Base-by-base conservation (phyloP, 1,139 yeast species). In the Saccharomyces hybrid region DNA sequence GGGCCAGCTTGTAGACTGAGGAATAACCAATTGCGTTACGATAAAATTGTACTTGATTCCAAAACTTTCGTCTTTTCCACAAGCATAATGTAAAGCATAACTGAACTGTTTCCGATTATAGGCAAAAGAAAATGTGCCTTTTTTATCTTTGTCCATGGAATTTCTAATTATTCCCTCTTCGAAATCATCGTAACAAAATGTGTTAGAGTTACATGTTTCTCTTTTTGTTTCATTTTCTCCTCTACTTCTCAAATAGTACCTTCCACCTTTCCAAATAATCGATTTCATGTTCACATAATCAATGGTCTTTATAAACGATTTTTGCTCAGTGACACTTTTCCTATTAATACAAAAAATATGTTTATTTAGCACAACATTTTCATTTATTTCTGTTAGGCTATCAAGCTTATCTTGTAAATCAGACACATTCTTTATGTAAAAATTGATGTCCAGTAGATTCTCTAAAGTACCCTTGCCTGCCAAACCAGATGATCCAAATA, bases 401-500 rank as follows among this genome's bases (percentile, higher is more conserved):
- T 14, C 9, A 9, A 50, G 27, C 28, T 26, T 57, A 14, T 25
- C 6, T 38, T 57, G 55, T 14, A 58, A 46, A 29, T 56, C 56
- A 6, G 47, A 29, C 2, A 52, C 47, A 14, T 52, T 50, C 19
- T 46, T 48, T 2, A 54, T 42, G 28, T 58, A 57, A 44, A 55
- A 56, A 3, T 56, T 48, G 1, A 54, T 51, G 26, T 53, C 53
- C 29, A 50, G 23, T n/a, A 58, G 28, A 16, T 53, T 53, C 7
- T 55, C 54, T n/a, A 58, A 50, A 16, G 55, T 49, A 29, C 55
- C 28, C 14, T 57, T 53, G 0, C 61, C 61, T 25, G 56, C 52
- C 46, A 58, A 49, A 38, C 61, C 61, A 6, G 60, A 55, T 3
- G 58, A 57, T 8, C 61, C 61, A 32, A 57, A 54, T 34, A 58